Evolutionary conservation across 257 asterid genomes (phyloP).

Genomic region (Nicotiana tabacum): DNA sequence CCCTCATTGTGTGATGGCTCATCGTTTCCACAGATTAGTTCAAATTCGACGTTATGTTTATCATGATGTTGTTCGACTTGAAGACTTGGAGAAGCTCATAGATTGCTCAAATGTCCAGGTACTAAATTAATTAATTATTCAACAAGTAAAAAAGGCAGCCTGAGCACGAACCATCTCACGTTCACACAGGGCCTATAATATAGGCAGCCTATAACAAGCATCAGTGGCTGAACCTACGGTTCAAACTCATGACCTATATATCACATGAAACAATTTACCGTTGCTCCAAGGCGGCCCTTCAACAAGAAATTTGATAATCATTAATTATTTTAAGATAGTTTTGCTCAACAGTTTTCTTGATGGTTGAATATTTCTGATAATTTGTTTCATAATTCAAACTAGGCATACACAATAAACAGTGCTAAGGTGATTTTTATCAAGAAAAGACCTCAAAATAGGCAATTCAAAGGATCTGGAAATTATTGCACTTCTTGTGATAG

Average conservation of each 20-base stretch:
- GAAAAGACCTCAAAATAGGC: constrained; percentile 93
- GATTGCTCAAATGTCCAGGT: constrained; percentile 95
- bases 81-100: constrained; percentile 79
- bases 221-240: too few species aligned
- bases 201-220: too few species aligned
- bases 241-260: too few species aligned
- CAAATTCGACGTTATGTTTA: constrained; percentile 95
- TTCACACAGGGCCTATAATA: too few species aligned
- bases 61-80: constrained; percentile 85
- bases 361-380: background rate
- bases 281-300: rapidly evolving
- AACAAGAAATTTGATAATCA: too few species aligned
- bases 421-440: constrained; percentile 84
- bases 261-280: too few species aligned
- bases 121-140: background rate
- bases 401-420: constrained; percentile 92
- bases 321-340: background rate
- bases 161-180: too few species aligned
- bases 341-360: background rate
- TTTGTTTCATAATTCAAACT: constrained; percentile 8
- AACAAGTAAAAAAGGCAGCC: too few species aligned
- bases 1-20: constrained; percentile 85
- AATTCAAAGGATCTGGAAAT: constrained; percentile 87
- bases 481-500: constrained; percentile 93
- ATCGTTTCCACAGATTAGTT: constrained; percentile 73